A percentile compares a stretch with the other conserved stretches of the same genome.
Conservation (phyloP, 345 rosid genomes). For the Toxicodendron radicans region DNA sequence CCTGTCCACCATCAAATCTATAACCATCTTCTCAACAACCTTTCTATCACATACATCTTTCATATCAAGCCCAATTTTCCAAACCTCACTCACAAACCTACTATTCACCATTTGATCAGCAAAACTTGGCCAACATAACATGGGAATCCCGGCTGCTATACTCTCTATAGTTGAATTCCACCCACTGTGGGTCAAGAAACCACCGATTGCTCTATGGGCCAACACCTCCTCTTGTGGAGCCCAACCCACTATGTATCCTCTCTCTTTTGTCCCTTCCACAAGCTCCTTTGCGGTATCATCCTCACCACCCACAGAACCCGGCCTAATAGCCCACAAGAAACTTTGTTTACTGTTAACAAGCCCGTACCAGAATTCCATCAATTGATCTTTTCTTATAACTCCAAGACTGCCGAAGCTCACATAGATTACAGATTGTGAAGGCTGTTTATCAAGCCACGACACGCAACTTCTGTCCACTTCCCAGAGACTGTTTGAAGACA, state of each 20-base stretch:
- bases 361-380: conserved; percentile 50
- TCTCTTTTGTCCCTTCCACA: too few species aligned
- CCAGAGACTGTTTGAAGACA: conserved; percentile 32
- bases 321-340: conserved; percentile 56
- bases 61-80: conserved; percentile 68
- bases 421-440: conserved; percentile 44
- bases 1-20: conserved; percentile 56
- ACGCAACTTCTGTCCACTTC: conserved; percentile 43
- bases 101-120: conserved; percentile 66
- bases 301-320: conserved; percentile 1
- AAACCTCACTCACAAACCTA: conserved; percentile 50
- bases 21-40: conserved; percentile 51
- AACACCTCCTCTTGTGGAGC: too few species aligned
- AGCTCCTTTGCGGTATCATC: too few species aligned
- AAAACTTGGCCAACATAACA: conserved; percentile 68
- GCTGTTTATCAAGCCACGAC: conserved; percentile 44
- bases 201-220: too few species aligned
- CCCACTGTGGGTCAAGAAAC: conserved; percentile 50
- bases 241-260: too few species aligned
- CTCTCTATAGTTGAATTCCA: conserved; percentile 88
- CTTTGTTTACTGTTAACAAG: conserved; percentile 33
- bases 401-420: conserved; percentile 54
- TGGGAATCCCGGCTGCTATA: conserved; percentile 55
- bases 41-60: conserved; percentile 55
- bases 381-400: conserved; percentile 26